phyloP scores from a whole-genome alignment of 805 yeast species.

The Sugiyamaella valdiviana region DNA sequence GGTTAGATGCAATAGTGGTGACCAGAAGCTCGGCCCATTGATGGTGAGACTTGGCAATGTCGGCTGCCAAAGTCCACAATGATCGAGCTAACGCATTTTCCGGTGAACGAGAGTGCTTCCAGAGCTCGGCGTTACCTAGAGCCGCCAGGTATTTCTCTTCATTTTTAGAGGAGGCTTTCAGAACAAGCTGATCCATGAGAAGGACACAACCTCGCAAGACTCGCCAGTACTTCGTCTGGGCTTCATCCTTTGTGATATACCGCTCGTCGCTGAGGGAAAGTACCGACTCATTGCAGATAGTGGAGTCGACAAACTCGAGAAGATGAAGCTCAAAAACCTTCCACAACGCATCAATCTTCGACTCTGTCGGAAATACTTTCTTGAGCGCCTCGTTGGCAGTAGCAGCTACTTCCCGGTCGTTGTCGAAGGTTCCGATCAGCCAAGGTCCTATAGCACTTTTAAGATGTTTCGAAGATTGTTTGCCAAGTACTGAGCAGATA shows the following conservation, averaged over 20 bases:
- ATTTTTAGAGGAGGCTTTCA: constrained; percentile 12
- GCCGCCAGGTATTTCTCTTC: constrained; percentile 29
- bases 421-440: constrained; percentile 65
- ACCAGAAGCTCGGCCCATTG: constrained; percentile 9
- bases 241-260: constrained; percentile 58
- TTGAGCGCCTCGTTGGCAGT: constrained; percentile 44
- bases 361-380: constrained; percentile 50
- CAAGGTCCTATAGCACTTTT: constrained; percentile 68
- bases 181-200: constrained; percentile 36
- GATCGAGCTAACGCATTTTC: constrained; percentile 41
- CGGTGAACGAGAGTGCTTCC: constrained; percentile 38
- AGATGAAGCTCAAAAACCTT: constrained; percentile 50
- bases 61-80: constrained; percentile 35
- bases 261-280: constrained; percentile 71
- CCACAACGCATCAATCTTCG: constrained; percentile 54
- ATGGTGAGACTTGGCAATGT: constrained; percentile 24
- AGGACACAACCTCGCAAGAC: constrained; percentile 46
- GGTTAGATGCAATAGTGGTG: constrained; percentile 11
- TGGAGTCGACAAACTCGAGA: constrained; percentile 47
- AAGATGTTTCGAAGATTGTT: constrained; percentile 56
- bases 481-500: constrained; percentile 46
- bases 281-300: constrained; percentile 50
- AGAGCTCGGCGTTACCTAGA: constrained; percentile 39
- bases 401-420: constrained; percentile 54
- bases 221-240: constrained; percentile 56